Evolutionary conservation across 805 yeast genomes (phyloP).

Genomic region (Yarrowia divulgata): DNA sequence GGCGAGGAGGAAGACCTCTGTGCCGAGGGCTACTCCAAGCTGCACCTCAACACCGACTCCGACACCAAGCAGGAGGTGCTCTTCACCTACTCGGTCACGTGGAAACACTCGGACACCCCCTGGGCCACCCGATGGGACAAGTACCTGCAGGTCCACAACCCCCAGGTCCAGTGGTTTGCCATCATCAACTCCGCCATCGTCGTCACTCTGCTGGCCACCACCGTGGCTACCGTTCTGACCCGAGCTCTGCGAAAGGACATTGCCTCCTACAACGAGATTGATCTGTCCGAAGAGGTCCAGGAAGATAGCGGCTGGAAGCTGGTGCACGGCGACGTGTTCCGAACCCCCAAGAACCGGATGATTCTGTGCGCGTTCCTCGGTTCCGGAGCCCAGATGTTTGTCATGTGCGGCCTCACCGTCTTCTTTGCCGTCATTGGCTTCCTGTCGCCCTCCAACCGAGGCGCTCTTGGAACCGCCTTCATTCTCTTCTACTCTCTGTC

Average conservation of each 20-base stretch:
- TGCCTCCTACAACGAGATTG: slow-evolving; percentile 85
- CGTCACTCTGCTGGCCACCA: slow-evolving; percentile 75
- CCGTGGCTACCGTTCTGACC: slow-evolving; percentile 78
- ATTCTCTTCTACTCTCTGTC: slow-evolving; percentile 81
- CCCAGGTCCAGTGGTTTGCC: slow-evolving; percentile 96
- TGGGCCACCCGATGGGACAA: slow-evolving; percentile 99
- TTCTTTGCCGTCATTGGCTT: slow-evolving; percentile 87
- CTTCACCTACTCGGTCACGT: slow-evolving; percentile 84
- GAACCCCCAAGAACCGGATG: slow-evolving; percentile 77
- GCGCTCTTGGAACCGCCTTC: slow-evolving; percentile 89
- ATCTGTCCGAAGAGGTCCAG: slow-evolving; percentile 78
- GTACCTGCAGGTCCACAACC: slow-evolving; percentile 88
- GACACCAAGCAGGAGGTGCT: slow-evolving; percentile 64
- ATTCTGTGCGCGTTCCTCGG: slow-evolving; percentile 83
- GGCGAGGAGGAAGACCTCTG: slow-evolving; percentile 49
- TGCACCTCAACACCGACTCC: slow-evolving; percentile 53
- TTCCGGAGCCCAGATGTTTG: slow-evolving; percentile 82
- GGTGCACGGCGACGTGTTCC: slow-evolving; percentile 92
- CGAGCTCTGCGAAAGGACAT: slow-evolving; percentile 86
- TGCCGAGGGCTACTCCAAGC: slow-evolving; percentile 44
- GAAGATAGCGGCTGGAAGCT: slow-evolving; percentile 98
- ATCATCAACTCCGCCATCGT: slow-evolving; percentile 83
- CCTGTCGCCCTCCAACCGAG: slow-evolving; percentile 92
- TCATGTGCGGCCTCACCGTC: slow-evolving; percentile 76
- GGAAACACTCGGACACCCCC: slow-evolving; percentile 70